Conservation (phyloP, 1,284 basidiomycete species). For the Lentinula novae-zelandiae region DNA sequence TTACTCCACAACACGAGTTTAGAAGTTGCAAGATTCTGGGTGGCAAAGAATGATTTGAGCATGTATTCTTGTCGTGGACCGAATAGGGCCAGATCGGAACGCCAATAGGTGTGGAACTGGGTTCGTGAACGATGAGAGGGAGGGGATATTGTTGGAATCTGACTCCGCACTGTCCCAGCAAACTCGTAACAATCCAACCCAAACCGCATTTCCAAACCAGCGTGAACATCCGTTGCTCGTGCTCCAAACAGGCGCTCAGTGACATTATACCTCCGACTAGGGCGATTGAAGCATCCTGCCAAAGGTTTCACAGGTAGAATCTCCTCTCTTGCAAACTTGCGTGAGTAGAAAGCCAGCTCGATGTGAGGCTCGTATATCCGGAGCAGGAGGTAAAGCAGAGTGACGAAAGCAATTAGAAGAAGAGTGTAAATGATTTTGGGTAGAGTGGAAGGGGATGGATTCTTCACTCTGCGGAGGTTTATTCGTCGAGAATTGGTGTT, state of each 20-base stretch:
- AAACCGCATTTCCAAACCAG: constrained; percentile 70
- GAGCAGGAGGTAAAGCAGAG: constrained; percentile 44
- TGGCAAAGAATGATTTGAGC: constrained; percentile 87
- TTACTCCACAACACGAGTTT: constrained; percentile 87
- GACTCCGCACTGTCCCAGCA: constrained; percentile 63
- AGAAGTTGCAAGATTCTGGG: constrained; percentile 66
- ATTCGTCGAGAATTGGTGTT: neutral
- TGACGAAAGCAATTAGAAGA: constrained; percentile 28
- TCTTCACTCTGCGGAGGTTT: constrained; percentile 3
- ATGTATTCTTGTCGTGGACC: constrained; percentile 81
- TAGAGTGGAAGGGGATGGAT: neutral
- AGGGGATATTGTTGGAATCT: constrained; percentile 13
- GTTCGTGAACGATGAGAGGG: constrained; percentile 43
- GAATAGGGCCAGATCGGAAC: constrained; percentile 77
- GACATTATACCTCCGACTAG: constrained; percentile 69
- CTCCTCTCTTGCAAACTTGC: constrained; percentile 70
- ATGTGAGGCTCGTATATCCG: constrained; percentile 76
- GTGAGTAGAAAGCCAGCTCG: constrained; percentile 74
- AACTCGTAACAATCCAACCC: constrained; percentile 89
- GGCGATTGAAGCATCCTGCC: constrained; percentile 70
- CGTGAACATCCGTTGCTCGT: constrained; percentile 67
- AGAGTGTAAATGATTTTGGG: constrained; percentile 24
- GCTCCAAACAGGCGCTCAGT: constrained; percentile 57
- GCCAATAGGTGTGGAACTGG: constrained; percentile 89
- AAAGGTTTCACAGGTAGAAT: constrained; percentile 61